phyloP scores from a whole-genome alignment of 2,329 filamentous ascomycete species.

The Biscogniauxia sp. region DNA sequence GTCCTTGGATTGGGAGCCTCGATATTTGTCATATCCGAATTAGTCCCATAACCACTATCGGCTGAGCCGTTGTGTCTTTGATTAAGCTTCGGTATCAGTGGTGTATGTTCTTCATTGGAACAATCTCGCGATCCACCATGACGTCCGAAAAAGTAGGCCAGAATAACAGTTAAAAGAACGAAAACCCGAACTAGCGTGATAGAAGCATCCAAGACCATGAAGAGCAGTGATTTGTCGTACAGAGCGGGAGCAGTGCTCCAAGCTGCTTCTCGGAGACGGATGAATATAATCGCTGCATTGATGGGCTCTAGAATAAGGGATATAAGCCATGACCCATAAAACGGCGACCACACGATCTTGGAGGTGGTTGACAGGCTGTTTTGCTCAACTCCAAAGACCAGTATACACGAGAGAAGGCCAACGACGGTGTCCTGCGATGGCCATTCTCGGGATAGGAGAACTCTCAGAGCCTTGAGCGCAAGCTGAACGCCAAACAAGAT shows the following conservation, averaged over 20 bases:
- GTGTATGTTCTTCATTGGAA: constrained; percentile 54
- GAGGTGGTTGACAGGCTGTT: constrained; percentile 50
- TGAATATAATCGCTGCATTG: constrained; percentile 40
- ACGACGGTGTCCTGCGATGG: constrained; percentile 49
- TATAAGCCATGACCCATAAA: constrained; percentile 60
- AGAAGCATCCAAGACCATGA: constrained; percentile 29
- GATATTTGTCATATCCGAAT: constrained; percentile 38
- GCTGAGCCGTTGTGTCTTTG: constrained; percentile 28
- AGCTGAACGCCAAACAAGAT: constrained; percentile 49
- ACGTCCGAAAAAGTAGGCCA: constrained; percentile 28
- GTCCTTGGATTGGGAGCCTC: constrained; percentile 32
- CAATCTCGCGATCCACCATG: constrained; percentile 20
- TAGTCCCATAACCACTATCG: constrained; percentile 43
- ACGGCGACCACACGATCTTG: constrained; percentile 59
- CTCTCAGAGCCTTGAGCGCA: constrained; percentile 37
- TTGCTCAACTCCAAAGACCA: constrained; percentile 63
- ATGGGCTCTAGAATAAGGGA: constrained; percentile 55
- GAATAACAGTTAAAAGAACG: constrained; percentile 26
- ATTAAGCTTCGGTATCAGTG: constrained; percentile 50
- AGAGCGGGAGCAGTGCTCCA: constrained; percentile 6
- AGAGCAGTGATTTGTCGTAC: constrained; percentile 14
- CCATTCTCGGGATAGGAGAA: constrained; percentile 37
- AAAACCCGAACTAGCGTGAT: constrained; percentile 34
- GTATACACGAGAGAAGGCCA: constrained; percentile 57
- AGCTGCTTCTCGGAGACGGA: constrained; percentile 19